These are phyloP conservation scores for Scleromitrula shiraiana DNA, from an alignment of 2,329 filamentous ascomycete species.

Conservation along the genomic window DNA sequence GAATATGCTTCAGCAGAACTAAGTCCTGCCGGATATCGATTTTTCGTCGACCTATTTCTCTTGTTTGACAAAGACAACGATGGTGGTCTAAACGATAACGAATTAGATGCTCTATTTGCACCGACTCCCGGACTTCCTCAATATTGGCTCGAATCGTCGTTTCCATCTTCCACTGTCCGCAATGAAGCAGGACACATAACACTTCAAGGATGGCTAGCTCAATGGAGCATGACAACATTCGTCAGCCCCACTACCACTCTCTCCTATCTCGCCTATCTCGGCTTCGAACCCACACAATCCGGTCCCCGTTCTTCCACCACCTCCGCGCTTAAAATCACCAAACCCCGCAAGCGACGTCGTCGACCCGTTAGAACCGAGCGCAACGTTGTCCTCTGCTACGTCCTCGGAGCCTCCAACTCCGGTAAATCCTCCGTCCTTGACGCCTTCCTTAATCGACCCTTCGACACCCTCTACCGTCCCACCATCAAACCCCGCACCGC, in stretches of 20 bases:
- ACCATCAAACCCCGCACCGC: slow-evolving; percentile 92
- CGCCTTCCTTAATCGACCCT: slow-evolving; percentile 82
- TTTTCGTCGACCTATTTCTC: slow-evolving; percentile 94
- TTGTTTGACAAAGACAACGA: slow-evolving; percentile 97
- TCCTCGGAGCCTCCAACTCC: slow-evolving; percentile 75
- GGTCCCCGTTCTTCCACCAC: slow-evolving; percentile 71
- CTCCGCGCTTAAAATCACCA: slow-evolving; percentile 84
- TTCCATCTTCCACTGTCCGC: slow-evolving; percentile 86
- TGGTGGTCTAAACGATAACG: slow-evolving; percentile 79
- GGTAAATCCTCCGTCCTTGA: slow-evolving; percentile 90
- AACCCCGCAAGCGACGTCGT: slow-evolving; percentile 76
- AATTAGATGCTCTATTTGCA: slow-evolving; percentile 80
- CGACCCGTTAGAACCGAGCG: slow-evolving; percentile 81
- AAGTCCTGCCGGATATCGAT: slow-evolving; percentile 88
- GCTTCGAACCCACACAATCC: slow-evolving; percentile 78
- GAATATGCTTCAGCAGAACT: slow-evolving; percentile 88
- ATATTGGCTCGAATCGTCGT: slow-evolving; percentile 82
- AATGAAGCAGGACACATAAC: slow-evolving; percentile 96
- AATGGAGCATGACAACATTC: slow-evolving; percentile 99
- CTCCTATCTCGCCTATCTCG: slow-evolving; percentile 91
- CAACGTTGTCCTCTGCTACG: slow-evolving; percentile 90
- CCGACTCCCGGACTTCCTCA: slow-evolving; percentile 83
- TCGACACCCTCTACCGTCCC: slow-evolving; percentile 75
- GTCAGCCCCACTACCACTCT: slow-evolving; percentile 90
- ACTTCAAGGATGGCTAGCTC: slow-evolving; percentile 92